A percentile compares a stretch with the other conserved stretches of the same genome.
Conservation (phyloP, 768 basidiomycete genomes). For the Terana coerulea region DNA sequence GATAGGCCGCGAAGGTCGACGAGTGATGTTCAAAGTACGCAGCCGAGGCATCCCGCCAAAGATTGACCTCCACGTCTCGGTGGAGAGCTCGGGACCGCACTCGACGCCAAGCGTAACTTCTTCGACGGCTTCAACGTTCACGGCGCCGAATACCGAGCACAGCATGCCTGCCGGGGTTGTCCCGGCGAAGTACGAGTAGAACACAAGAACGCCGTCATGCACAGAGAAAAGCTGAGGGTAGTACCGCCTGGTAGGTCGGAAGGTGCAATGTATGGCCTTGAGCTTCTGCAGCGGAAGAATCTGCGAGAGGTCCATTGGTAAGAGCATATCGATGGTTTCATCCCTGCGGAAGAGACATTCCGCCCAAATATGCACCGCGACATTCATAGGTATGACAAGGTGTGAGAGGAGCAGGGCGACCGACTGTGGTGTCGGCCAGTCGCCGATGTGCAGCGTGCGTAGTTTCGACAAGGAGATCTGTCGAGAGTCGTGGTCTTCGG, state of each 20-base stretch:
- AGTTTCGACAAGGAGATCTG: background rate
- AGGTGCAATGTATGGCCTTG: slow-evolving; percentile 9
- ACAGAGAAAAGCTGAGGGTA: slow-evolving; percentile 13
- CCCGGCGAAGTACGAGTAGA: slow-evolving; percentile 5
- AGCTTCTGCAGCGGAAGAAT: slow-evolving; percentile 6
- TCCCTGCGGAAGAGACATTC: slow-evolving; percentile 3
- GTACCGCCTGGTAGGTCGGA: slow-evolving; percentile 5
- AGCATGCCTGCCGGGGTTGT: background rate
- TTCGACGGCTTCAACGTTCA: slow-evolving; percentile 3
- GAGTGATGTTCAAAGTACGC: slow-evolving; percentile 5
- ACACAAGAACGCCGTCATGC: slow-evolving; percentile 2
- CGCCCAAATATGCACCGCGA: slow-evolving; percentile 9
- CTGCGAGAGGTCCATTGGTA: slow-evolving; percentile 2
- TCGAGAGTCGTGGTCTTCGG: background rate
- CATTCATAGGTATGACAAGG: background rate
- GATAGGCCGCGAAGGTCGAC: slow-evolving; percentile 8
- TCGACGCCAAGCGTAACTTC: slow-evolving; percentile 12
- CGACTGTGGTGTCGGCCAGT: slow-evolving; percentile 3
- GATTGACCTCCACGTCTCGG: background rate
- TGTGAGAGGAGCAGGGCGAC: slow-evolving; percentile 4
- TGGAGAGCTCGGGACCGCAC: slow-evolving; percentile 7
- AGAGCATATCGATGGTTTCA: slow-evolving; percentile 5
- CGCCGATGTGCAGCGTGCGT: slow-evolving; percentile 6
- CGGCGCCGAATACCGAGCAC: slow-evolving; percentile 1
- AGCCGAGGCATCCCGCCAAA: slow-evolving; percentile 10